Percentiles rank a stretch among this genome's conserved stretches.
Conservation (phyloP, 805 yeast species). For the Candida tammaniensis region DNA sequence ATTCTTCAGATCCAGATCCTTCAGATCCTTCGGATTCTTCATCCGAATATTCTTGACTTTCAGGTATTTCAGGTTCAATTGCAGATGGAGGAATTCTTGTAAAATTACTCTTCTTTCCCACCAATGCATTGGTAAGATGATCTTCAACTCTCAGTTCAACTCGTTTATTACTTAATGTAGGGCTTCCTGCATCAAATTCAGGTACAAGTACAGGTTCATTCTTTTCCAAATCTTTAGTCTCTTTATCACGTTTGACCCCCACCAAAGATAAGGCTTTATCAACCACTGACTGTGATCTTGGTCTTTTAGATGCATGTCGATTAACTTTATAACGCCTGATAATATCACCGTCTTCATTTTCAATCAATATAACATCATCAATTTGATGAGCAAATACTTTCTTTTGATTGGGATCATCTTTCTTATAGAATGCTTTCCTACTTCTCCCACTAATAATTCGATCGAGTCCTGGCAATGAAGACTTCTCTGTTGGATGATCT, state of each 20-base stretch:
- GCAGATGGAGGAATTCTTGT: slow-evolving; percentile 8
- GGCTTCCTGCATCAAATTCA: slow-evolving; percentile 12
- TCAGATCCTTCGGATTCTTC: slow-evolving; percentile 9
- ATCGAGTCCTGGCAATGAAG: slow-evolving; percentile 6
- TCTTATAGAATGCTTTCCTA: slow-evolving; percentile 27
- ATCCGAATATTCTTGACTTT: slow-evolving; percentile 4
- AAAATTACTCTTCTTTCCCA: slow-evolving; percentile 5
- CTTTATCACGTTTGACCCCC: slow-evolving; percentile 40
- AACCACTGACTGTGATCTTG: slow-evolving; percentile 40
- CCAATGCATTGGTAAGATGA: slow-evolving; percentile 7
- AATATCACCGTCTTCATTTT: slow-evolving; percentile 89
- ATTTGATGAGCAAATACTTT: slow-evolving; percentile 72
- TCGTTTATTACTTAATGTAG: slow-evolving; percentile 4
- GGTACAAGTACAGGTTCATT: slow-evolving; percentile 9
- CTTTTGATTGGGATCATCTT: slow-evolving; percentile 28
- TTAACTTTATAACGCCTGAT: slow-evolving; percentile 78
- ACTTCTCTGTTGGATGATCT: slow-evolving; percentile 1
- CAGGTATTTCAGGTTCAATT: slow-evolving; percentile 5
- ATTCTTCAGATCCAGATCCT: slow-evolving; percentile 10
- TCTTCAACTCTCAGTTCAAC: slow-evolving; percentile 7
- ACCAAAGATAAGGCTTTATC: slow-evolving; percentile 52
- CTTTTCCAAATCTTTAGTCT: slow-evolving; percentile 8
- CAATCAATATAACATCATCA: slow-evolving; percentile 76
- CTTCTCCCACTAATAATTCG: slow-evolving; percentile 8
- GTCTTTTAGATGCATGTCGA: slow-evolving; percentile 41